Percentiles rank a stretch among this genome's conserved stretches.
phyloP scores from a whole-genome alignment of 139 green algal genomes.

The Asterochloris sp. region DNA sequence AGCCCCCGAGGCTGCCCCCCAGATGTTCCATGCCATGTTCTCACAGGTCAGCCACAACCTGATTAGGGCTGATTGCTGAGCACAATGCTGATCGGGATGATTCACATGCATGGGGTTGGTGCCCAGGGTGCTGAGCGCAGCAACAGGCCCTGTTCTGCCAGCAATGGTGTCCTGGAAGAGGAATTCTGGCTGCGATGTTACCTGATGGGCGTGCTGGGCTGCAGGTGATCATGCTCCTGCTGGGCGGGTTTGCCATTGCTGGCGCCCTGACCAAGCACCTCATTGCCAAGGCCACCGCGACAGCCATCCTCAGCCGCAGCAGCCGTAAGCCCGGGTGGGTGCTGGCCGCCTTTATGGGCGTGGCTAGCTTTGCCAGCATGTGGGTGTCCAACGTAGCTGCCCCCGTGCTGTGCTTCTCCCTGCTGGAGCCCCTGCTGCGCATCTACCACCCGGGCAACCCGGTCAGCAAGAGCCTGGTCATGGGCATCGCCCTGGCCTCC shows the following conservation, averaged over 20 bases:
- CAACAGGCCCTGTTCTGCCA: not conserved
- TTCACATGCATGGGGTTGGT: not conserved
- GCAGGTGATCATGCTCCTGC: slow-evolving; percentile 72
- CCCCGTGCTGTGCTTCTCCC: slow-evolving; percentile 65
- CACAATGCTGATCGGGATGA: not conserved
- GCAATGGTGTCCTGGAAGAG: not conserved
- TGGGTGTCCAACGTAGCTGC: slow-evolving; percentile 78
- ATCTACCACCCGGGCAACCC: slow-evolving; percentile 41
- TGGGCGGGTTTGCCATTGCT: slow-evolving; percentile 74
- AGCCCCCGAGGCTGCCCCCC: slow-evolving; percentile 47
- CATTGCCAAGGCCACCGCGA: slow-evolving; percentile 61
- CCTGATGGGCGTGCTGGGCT: not conserved
- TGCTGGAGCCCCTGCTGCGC: slow-evolving; percentile 61
- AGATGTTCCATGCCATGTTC: slow-evolving; percentile 68
- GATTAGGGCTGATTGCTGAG: slow-evolving; percentile 32
- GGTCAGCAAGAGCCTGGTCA: slow-evolving; percentile 17
- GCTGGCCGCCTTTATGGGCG: slow-evolving; percentile 65
- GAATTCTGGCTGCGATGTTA: too few relatives aligned
- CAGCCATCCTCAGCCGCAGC: slow-evolving; percentile 46
- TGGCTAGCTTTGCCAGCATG: slow-evolving; percentile 63
- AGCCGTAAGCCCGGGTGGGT: slow-evolving; percentile 48
- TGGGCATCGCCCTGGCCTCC: slow-evolving; percentile 70
- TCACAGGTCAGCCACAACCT: slow-evolving; percentile 64
- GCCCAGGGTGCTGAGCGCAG: not conserved
- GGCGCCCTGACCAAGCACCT: slow-evolving; percentile 69